Conservation (phyloP, 2,329 filamentous ascomycete species). For the Hymenoscyphus infarciens region DNA sequence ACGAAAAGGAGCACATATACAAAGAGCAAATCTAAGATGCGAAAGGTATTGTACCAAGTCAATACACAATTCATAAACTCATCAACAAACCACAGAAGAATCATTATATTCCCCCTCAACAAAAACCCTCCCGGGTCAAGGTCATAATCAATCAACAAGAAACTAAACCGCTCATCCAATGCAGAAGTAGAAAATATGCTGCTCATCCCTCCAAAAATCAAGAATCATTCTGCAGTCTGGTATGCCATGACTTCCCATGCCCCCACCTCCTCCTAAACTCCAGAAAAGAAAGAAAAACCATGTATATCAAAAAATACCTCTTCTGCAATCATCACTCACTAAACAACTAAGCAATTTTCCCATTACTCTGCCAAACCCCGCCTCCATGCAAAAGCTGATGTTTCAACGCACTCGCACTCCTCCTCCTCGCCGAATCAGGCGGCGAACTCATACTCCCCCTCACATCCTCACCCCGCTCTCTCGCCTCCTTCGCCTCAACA, state of each 20-base stretch:
- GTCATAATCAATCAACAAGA: neutral
- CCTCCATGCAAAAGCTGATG: neutral
- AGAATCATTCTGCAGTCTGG: neutral
- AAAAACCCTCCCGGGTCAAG: neutral
- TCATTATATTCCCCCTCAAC: neutral
- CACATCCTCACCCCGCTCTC: neutral
- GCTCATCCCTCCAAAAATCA: neutral
- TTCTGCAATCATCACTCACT: neutral
- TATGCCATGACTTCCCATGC: neutral
- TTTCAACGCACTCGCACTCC: neutral
- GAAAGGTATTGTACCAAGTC: neutral
- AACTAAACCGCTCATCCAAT: conserved; percentile 7
- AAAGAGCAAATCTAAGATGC: neutral
- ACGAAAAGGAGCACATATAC: too few species aligned
- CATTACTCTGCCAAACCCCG: neutral
- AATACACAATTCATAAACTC: neutral
- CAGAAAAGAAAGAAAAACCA: neutral
- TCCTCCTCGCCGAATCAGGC: neutral
- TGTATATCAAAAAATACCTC: neutral
- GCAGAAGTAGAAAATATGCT: neutral
- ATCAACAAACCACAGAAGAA: neutral
- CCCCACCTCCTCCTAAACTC: neutral
- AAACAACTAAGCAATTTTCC: conserved; percentile 1
- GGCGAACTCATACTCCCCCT: neutral
- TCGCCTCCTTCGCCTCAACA: conserved; percentile 9